These are phyloP conservation scores for Apophysomyces ossiformis DNA, from an alignment of 371 early-diverging fungal species.

Conservation along the genomic window DNA sequence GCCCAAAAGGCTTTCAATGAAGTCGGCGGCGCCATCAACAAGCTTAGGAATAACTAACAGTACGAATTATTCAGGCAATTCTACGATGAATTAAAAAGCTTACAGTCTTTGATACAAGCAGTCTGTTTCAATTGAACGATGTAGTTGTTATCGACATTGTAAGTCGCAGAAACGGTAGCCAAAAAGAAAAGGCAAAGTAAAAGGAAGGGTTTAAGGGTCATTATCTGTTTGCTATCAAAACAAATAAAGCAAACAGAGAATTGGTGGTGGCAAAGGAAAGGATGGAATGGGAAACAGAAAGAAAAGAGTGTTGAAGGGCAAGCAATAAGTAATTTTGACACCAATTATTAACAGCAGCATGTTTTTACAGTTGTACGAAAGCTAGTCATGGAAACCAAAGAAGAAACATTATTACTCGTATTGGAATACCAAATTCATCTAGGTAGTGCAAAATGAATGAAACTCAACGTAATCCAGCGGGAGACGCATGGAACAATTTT, in stretches of 20 bases:
- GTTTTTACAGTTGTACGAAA: constrained; percentile 1
- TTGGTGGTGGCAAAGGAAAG: background rate
- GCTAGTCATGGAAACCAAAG: background rate
- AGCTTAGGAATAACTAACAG: constrained; percentile 17
- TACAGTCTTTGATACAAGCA: constrained; percentile 39
- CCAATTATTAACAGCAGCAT: constrained; percentile 4
- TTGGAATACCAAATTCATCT: background rate
- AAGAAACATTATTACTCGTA: background rate
- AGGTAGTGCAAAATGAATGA: background rate
- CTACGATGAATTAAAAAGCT: constrained; percentile 2
- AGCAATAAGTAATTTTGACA: background rate
- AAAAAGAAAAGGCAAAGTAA: background rate
- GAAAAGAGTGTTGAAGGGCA: background rate
- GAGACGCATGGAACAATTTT: background rate
- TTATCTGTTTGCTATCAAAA: constrained; percentile 1
- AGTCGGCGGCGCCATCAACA: constrained; percentile 32
- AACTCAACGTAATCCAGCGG: background rate
- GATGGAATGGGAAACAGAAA: background rate
- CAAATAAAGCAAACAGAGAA: background rate
- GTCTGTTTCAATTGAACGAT: constrained; percentile 35
- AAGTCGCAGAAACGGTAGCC: background rate
- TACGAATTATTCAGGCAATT: background rate
- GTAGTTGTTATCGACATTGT: constrained; percentile 34
- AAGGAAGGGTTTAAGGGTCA: constrained; percentile 4
- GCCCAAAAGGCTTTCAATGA: constrained; percentile 20